Evolutionary conservation across 805 yeast species (phyloP).

Genomic region (Komagataella phaffii): DNA sequence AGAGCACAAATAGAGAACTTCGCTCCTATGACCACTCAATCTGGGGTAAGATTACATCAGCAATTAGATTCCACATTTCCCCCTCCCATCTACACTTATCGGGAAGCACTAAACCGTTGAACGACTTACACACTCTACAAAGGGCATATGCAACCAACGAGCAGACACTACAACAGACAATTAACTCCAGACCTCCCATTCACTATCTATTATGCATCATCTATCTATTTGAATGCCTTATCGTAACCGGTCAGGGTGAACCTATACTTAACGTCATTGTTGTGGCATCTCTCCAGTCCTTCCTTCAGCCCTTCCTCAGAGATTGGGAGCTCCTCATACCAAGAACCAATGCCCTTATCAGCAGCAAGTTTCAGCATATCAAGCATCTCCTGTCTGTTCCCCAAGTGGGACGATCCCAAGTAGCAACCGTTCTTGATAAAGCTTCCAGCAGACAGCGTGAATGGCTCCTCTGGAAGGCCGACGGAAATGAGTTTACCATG

Average conservation of each 20-base stretch:
- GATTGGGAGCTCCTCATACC: conserved; percentile 49
- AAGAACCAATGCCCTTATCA: conserved; percentile 41
- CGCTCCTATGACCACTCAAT: neutral
- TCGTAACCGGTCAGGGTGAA: conserved; percentile 46
- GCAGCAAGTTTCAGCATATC: conserved; percentile 57
- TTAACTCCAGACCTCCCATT: neutral
- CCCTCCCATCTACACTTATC: neutral
- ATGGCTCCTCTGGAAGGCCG: conserved; percentile 47
- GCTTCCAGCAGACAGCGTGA: conserved; percentile 25
- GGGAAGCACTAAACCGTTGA: neutral
- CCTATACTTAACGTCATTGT: conserved; percentile 51
- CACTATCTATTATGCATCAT: neutral
- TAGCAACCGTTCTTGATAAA: conserved; percentile 31
- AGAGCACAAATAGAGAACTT: neutral
- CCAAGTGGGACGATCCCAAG: conserved; percentile 48
- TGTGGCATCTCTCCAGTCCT: conserved; percentile 39
- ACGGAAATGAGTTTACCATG: conserved; percentile 49
- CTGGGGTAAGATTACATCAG: neutral
- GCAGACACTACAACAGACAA: no score
- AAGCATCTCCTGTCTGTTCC: conserved; percentile 47
- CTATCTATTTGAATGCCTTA: conserved; percentile 20
- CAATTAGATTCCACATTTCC: neutral
- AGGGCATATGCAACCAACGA: no score
- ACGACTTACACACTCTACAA: neutral
- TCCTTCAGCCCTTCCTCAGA: conserved; percentile 35